Evolutionary conservation across 768 basidiomycete species (phyloP), one percentile per base, ranked within the genome.

Genomic region (Tulasnella sp.): DNA sequence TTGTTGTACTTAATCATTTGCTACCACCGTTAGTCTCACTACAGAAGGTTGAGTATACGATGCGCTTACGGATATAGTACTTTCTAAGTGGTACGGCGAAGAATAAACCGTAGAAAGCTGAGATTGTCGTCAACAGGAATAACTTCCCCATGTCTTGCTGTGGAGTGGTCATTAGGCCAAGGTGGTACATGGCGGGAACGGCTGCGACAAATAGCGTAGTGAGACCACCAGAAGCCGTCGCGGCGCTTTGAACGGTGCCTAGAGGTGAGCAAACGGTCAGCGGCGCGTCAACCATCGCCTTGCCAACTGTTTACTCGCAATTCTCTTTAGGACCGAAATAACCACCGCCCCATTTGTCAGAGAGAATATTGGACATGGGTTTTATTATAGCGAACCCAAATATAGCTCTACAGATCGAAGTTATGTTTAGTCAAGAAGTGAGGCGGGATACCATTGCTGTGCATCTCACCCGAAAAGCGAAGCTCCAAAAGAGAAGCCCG

Each of bases 321-420:
- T 90, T 90, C 81, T 91, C 90, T 81, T 90, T 90, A 15, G 89
- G 89, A 12, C 81, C 81, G 88, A 81, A 89, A 89, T 78, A 86
- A 8, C 75, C 75, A 17, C 89, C 90, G 17, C 88, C 88, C 39
- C 25, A 54, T n/a, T 76, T 68, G 3, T 42, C 67, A n/a, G 75
- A 54, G 25, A 76, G 67, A n/a, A 69, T 12, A 29, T 88, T 82
- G 25, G 87, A 87, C 34, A 90, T 72, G 0, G 88, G 86, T 78
- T 90, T 89, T 74, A 90, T 82, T 78, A 89, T 89, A 34, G 88
- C 88, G 79, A 86, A 89, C 69, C 88, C 88, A 78, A 89, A 88
- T 78, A 88, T 87, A 38, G 88, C 86, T 38, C 89, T 89, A 80
- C 90, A n/a, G 38, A 36, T 4, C 19, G 25, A 75, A 5, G 39